phyloP scores from a whole-genome alignment of 176 grass and related monocot genomes.

The Aechmea fasciata region DNA sequence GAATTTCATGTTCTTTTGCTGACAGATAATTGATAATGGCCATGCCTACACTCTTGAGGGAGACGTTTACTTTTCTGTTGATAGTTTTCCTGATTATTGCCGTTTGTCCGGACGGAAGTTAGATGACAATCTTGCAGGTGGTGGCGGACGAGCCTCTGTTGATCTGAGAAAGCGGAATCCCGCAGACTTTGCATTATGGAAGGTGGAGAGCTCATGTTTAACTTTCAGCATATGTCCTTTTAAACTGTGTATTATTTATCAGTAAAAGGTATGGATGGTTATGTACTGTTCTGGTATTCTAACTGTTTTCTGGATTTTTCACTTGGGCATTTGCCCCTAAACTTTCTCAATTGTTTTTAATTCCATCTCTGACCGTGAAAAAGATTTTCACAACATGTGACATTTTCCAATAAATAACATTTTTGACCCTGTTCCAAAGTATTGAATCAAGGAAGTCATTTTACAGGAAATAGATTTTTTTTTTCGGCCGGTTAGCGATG shows the following conservation, averaged over 20 bases:
- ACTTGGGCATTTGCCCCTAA: too few relatives aligned
- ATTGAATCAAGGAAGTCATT: too few relatives aligned
- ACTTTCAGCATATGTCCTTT: neutral
- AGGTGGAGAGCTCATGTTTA: constrained; percentile 14
- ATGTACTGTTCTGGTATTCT: too few relatives aligned
- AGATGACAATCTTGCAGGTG: constrained; percentile 44
- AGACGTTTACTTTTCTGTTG: constrained; percentile 45
- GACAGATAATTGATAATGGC: constrained; percentile 40
- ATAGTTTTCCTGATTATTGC: constrained; percentile 40
- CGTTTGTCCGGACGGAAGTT: constrained; percentile 34
- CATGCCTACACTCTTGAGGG: constrained; percentile 41
- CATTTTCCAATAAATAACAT: too few relatives aligned
- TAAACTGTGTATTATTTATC: neutral
- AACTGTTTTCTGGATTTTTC: too few relatives aligned
- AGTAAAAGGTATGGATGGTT: too few relatives aligned
- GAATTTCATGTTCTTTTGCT: neutral
- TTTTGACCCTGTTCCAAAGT: too few relatives aligned
- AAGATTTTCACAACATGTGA: too few relatives aligned
- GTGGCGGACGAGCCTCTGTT: constrained; percentile 38
- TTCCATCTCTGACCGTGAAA: too few relatives aligned
- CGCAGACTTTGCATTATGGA: constrained; percentile 49
- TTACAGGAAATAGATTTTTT: neutral
- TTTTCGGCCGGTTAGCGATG: too few relatives aligned
- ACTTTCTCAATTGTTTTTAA: too few relatives aligned
- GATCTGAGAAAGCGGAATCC: constrained; percentile 43